Percentiles rank a stretch among this genome's conserved stretches.
These are phyloP conservation scores for Skeletonema potamos DNA, from an alignment of 108 stramenopile species.

Conservation along the genomic window DNA sequence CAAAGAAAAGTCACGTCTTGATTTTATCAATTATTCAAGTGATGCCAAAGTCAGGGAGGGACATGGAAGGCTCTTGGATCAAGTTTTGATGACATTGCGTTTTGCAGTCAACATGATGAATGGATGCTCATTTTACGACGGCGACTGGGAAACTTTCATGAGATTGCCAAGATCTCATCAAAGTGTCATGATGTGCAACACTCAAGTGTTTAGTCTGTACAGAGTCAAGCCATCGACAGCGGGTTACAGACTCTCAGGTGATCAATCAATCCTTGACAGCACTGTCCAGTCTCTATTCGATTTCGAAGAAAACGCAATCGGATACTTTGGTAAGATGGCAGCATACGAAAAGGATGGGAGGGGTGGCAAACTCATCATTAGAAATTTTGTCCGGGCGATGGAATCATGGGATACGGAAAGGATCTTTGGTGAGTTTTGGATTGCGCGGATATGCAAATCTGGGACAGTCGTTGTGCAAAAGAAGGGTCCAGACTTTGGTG, in stretches of 20 bases:
- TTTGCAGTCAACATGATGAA: conserved; percentile 4
- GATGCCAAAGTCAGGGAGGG: conserved; percentile 20
- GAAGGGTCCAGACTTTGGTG: background rate
- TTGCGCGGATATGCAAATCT: conserved; percentile 3
- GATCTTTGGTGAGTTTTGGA: conserved; percentile 19
- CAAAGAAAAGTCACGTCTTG: conserved; percentile 15
- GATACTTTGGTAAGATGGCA: conserved; percentile 10
- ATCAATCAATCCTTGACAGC: conserved; percentile 9
- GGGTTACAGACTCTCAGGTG: background rate
- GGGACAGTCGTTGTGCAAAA: conserved; percentile 20
- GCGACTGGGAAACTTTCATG: conserved; percentile 4
- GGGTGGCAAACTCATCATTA: conserved; percentile 9
- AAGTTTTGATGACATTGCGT: conserved; percentile 16
- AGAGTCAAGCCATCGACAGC: conserved; percentile 15
- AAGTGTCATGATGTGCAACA: conserved; percentile 2
- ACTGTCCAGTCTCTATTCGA: conserved; percentile 2
- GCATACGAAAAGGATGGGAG: conserved; percentile 12
- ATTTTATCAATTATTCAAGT: conserved; percentile 12
- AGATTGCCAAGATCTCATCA: conserved; percentile 3
- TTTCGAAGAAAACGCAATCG: background rate
- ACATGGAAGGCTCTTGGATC: conserved; percentile 22
- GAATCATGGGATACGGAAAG: conserved; percentile 20
- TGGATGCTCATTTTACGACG: conserved; percentile 2
- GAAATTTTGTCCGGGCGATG: conserved; percentile 13
- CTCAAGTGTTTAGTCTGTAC: conserved; percentile 2